Percentiles rank a stretch among this genome's conserved stretches.
Conservation (phyloP, 768 basidiomycete genomes). For the Auricularia auricula-judae region DNA sequence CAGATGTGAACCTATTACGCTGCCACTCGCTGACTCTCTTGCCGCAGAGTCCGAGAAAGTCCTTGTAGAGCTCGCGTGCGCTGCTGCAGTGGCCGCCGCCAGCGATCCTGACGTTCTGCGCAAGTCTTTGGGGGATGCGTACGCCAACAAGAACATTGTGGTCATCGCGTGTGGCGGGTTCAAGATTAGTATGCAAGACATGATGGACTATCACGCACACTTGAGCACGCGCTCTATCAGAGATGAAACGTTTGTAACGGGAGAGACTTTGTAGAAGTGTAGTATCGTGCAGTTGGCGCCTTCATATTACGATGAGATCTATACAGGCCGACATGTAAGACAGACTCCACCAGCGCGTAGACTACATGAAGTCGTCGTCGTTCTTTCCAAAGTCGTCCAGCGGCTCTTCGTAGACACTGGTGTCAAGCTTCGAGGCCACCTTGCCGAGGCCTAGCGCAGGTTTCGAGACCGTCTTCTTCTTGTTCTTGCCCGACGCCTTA, state of each 20-base stretch:
- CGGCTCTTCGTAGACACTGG: constrained; percentile 72
- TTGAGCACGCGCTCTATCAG: no score
- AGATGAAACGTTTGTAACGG: no score
- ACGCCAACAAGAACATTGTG: constrained; percentile 26
- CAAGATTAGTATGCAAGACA: constrained; percentile 50
- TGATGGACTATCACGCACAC: constrained; percentile 29
- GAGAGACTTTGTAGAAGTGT: no score
- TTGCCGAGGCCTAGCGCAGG: constrained; percentile 71
- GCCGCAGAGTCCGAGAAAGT: constrained; percentile 60
- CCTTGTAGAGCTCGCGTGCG: constrained; percentile 64
- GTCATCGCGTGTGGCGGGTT: constrained; percentile 66
- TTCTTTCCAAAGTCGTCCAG: constrained; percentile 77
- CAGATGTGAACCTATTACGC: not conserved
- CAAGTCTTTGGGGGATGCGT: constrained; percentile 5
- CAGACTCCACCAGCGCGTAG: not conserved
- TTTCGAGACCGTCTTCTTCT: constrained; percentile 57
- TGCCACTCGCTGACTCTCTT: not conserved
- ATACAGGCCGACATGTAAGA: no score
- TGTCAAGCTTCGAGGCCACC: constrained; percentile 61
- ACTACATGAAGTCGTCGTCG: constrained; percentile 85
- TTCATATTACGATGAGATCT: no score
- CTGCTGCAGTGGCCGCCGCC: constrained; percentile 55
- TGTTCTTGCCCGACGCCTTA: constrained; percentile 84
- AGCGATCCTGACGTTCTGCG: constrained; percentile 40
- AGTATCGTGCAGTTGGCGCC: no score